These are phyloP conservation scores for Leccinum ochraceum DNA, from an alignment of 768 basidiomycete species.

Conservation along the genomic window DNA sequence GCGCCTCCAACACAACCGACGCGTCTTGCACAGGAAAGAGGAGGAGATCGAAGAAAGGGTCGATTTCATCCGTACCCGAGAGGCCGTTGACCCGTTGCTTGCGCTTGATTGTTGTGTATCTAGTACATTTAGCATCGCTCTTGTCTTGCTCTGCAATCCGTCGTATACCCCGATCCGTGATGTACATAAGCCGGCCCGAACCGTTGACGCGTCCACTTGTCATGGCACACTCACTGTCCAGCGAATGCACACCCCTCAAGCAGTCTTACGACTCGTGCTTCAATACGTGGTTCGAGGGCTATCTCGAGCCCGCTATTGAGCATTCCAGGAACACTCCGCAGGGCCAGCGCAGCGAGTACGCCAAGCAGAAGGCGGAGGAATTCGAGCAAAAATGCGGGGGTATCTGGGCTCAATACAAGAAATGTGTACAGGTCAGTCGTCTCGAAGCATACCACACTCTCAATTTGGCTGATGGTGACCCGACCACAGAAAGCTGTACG, in stretches of 20 bases:
- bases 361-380: conserved; percentile 80
- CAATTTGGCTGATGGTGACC: background rate
- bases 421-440: conserved; percentile 75
- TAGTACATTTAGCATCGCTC: conserved; percentile 15
- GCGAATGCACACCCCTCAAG: conserved; percentile 89
- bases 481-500: conserved; percentile 68
- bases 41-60: conserved; percentile 19
- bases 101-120: conserved; percentile 9
- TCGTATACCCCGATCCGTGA: conserved; percentile 2
- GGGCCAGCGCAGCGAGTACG: conserved; percentile 57
- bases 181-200: conserved; percentile 21
- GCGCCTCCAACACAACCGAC: conserved; percentile 10
- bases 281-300: conserved; percentile 97
- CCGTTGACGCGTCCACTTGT: background rate
- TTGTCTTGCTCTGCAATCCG: conserved; percentile 1
- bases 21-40: conserved; percentile 20
- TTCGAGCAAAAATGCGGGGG: conserved; percentile 85
- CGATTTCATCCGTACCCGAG: conserved; percentile 33
- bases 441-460: background rate
- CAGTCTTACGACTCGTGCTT: conserved; percentile 92
- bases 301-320: conserved; percentile 77
- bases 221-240: conserved; percentile 81
- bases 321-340: conserved; percentile 39
- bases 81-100: conserved; percentile 18
- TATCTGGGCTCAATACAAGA: conserved; percentile 78